Base-by-base conservation (phyloP, 257 asterid species). In the Fraxinus americana region DNA sequence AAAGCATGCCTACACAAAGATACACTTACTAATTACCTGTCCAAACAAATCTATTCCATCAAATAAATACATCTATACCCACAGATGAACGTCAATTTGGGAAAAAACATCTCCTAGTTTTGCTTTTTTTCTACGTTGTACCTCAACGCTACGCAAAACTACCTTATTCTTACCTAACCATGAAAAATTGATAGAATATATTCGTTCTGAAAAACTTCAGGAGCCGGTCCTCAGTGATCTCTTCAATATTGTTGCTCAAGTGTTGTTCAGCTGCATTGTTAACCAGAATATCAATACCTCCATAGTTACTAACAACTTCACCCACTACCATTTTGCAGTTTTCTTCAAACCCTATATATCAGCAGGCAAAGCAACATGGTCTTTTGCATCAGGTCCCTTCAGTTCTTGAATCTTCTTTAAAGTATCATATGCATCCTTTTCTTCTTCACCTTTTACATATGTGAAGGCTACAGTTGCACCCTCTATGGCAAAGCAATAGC, bases 391-490 rank as follows among this genome's bases (percentile, higher is more conserved):
- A 0, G 74, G 25, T 3, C 8, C 67, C 48, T 79, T 87, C 32
- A 82, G 75, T 39, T 87, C 63, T 76, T 61, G 85, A 67, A 87
- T 38, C 79, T 82, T 81, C 43, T n/a, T 76, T 0, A 86, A 79
- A 1, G 92, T 86, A 29, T 88, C 91, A 1, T 82, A 41, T 1
- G 94, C 94, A 71, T 90, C 89, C 70, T 81, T 82, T 16, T 88
- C 90, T 74, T 88, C 90, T 4, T 77, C 83, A 0, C 80, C 84
- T 69, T 80, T 79, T 1, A 83, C 88, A 21, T 86, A 86, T 19
- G 91, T 87, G 82, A 87, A 81, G 16, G 94, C 91, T 68, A 88
- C 88, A 0, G 90, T 88, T 71, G 92, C 92, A 30, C 94, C 94
- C 73, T 90, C 94, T 5, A 78, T 48, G 1, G 84, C 91, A 21